Evolutionary conservation across 768 basidiomycete species (phyloP).

Genomic region (Tricholomella constricta): DNA sequence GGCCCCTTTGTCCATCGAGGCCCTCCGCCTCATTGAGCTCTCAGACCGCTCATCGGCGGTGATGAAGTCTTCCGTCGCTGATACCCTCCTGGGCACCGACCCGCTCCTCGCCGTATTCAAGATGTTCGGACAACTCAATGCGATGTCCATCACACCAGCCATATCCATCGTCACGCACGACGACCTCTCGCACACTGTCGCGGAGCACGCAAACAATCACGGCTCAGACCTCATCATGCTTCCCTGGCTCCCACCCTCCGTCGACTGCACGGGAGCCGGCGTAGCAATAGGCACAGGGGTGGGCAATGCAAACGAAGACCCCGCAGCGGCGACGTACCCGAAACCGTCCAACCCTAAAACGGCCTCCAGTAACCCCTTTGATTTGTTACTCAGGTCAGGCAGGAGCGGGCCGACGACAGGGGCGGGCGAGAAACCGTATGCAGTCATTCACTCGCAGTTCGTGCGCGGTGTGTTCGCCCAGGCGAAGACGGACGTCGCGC

Average conservation of each 20-base stretch:
- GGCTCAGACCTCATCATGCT: constrained; percentile 77
- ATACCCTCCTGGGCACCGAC: constrained; percentile 70
- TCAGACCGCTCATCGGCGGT: constrained; percentile 87
- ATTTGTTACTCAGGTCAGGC: constrained; percentile 54
- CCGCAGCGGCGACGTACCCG: constrained; percentile 8
- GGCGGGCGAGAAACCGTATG: constrained; percentile 41
- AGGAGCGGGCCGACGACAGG: not conserved
- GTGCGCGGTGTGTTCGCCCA: constrained; percentile 79
- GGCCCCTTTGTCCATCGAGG: constrained; percentile 56
- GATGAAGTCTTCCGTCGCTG: constrained; percentile 76
- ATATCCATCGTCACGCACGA: constrained; percentile 79
- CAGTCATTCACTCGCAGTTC: constrained; percentile 76
- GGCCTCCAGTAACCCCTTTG: constrained; percentile 65
- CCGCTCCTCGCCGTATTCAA: constrained; percentile 73
- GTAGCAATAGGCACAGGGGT: not conserved
- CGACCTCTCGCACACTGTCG: constrained; percentile 68
- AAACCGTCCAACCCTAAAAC: constrained; percentile 16
- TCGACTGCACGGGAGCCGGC: constrained; percentile 9
- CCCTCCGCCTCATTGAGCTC: constrained; percentile 83
- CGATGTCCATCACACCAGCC: constrained; percentile 61
- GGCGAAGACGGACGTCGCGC: constrained; percentile 71
- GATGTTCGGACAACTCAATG: constrained; percentile 75
- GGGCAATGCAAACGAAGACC: not conserved
- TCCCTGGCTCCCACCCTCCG: constrained; percentile 68
- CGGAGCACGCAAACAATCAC: constrained; percentile 60